These are phyloP conservation scores for Coemansia reversa DNA, from an alignment of 192 early-diverging fungal genomes.

Conservation along the genomic window DNA sequence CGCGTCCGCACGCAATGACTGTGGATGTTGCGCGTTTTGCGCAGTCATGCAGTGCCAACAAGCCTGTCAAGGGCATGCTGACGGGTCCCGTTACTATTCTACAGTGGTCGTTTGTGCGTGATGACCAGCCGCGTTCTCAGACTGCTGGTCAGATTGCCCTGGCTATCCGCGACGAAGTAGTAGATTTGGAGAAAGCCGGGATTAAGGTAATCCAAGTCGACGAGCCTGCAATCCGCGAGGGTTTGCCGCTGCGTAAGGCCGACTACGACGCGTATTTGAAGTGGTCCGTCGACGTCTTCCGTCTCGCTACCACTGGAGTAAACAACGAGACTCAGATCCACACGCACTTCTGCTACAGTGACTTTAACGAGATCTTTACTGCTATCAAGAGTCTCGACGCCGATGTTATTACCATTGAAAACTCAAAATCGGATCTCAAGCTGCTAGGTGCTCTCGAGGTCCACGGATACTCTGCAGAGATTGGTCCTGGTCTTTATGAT, in stretches of 20 bases:
- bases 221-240: conserved; percentile 99
- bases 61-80: conserved; percentile 99
- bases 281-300: conserved; percentile 95
- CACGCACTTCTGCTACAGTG: conserved; percentile 99
- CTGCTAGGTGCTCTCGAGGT: conserved; percentile 83
- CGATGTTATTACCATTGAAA: conserved; percentile 98
- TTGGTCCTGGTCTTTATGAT: conserved; percentile 97
- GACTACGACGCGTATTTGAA: conserved; percentile 90
- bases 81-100: conserved; percentile 98
- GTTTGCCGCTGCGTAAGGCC: conserved; percentile 83
- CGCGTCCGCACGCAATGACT: conserved; percentile 90
- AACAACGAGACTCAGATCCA: conserved; percentile 90
- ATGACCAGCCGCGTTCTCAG: conserved; percentile 84
- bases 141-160: conserved; percentile 90
- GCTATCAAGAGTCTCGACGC: conserved; percentile 91
- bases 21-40: conserved; percentile 81
- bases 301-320: conserved; percentile 85
- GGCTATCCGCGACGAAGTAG: conserved; percentile 95
- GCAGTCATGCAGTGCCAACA: conserved; percentile 76
- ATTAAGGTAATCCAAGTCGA: conserved; percentile 96
- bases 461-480: conserved; percentile 82
- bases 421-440: conserved; percentile 96
- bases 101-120: conserved; percentile 98
- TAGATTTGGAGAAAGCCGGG: conserved; percentile 88
- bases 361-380: conserved; percentile 98